Percentiles rank a stretch among this genome's conserved stretches.
phyloP scores from a whole-genome alignment of 2,329 filamentous ascomycete species.

The Fusarium napiforme region DNA sequence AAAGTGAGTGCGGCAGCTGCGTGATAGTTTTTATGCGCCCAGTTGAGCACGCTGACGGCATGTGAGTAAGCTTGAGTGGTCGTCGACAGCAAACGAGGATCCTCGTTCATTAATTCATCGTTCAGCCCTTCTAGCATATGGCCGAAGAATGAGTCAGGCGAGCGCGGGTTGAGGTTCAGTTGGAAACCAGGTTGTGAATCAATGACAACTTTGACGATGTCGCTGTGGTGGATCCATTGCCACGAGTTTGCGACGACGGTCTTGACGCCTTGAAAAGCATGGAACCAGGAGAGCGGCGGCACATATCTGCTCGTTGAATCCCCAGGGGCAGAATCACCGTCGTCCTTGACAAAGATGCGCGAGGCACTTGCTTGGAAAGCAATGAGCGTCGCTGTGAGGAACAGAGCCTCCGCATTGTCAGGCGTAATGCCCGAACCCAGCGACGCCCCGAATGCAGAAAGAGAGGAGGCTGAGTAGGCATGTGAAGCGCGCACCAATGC shows the following conservation, averaged over 20 bases:
- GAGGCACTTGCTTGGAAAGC: slow-evolving; percentile 74
- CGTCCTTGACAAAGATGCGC: slow-evolving; percentile 70
- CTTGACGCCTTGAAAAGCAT: slow-evolving; percentile 75
- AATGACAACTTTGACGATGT: slow-evolving; percentile 69
- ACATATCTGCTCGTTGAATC: slow-evolving; percentile 60
- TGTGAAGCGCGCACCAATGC: slow-evolving; percentile 71
- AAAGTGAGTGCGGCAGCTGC: slow-evolving; percentile 70
- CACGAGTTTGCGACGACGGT: slow-evolving; percentile 72
- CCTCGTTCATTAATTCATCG: slow-evolving; percentile 60
- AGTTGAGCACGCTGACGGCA: slow-evolving; percentile 73
- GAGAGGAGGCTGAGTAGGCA: slow-evolving; percentile 71
- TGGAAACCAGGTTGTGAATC: slow-evolving; percentile 72
- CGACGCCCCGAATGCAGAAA: slow-evolving; percentile 68
- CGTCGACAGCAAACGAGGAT: slow-evolving; percentile 44
- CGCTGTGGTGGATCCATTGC: slow-evolving; percentile 70
- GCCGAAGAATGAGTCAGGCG: slow-evolving; percentile 67
- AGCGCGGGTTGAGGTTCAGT: slow-evolving; percentile 65
- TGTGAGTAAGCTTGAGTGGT: slow-evolving; percentile 68
- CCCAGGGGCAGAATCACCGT: slow-evolving; percentile 53
- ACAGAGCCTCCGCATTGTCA: slow-evolving; percentile 70
- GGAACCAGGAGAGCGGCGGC: slow-evolving; percentile 73
- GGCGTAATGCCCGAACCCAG: slow-evolving; percentile 67
- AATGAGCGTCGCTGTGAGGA: slow-evolving; percentile 71
- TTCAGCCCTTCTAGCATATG: slow-evolving; percentile 68
- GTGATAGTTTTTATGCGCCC: slow-evolving; percentile 70